Conservation (phyloP, 495 filamentous ascomycete species). For the Parmelia sp. region DNA sequence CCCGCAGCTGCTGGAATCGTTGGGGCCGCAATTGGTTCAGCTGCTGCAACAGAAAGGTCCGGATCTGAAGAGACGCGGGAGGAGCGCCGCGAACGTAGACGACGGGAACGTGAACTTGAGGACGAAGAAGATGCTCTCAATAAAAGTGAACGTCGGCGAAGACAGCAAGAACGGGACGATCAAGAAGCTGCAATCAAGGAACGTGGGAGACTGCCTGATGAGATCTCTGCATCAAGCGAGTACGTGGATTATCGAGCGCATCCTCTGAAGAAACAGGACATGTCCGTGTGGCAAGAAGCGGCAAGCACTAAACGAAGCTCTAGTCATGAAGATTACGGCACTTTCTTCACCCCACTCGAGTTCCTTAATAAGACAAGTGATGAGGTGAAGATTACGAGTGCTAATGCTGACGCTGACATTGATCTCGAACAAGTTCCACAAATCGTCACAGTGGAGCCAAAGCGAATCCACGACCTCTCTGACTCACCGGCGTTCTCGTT, state of each 20-base stretch:
- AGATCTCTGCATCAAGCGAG: constrained; percentile 6
- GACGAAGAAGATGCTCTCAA: constrained; percentile 25
- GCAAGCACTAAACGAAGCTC: constrained; percentile 23
- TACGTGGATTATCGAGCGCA: constrained; percentile 30
- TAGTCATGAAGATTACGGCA: constrained; percentile 27
- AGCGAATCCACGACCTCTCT: constrained; percentile 13
- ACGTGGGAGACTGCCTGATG: constrained; percentile 23
- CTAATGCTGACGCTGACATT: constrained; percentile 25
- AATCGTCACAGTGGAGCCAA: constrained; percentile 28
- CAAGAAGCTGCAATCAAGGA: constrained; percentile 2
- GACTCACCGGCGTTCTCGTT: constrained; percentile 24
- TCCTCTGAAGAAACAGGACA: constrained; percentile 26
- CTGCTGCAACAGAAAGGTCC: constrained; percentile 35
- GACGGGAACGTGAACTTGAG: constrained; percentile 28
- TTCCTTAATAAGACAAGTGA: constrained; percentile 21
- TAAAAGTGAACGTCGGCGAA: constrained; percentile 28
- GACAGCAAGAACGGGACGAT: constrained; percentile 22
- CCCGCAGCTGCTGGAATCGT: constrained; percentile 44
- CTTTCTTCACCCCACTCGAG: constrained; percentile 29
- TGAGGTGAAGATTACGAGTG: constrained; percentile 15
- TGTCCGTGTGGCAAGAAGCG: constrained; percentile 25
- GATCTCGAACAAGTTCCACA: constrained; percentile 19
- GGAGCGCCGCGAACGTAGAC: constrained; percentile 23
- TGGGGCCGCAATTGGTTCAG: constrained; percentile 41
- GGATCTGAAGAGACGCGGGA: constrained; percentile 33